These are phyloP conservation scores for Trametes sanguinea DNA, from an alignment of 768 basidiomycete species.

Conservation along the genomic window DNA sequence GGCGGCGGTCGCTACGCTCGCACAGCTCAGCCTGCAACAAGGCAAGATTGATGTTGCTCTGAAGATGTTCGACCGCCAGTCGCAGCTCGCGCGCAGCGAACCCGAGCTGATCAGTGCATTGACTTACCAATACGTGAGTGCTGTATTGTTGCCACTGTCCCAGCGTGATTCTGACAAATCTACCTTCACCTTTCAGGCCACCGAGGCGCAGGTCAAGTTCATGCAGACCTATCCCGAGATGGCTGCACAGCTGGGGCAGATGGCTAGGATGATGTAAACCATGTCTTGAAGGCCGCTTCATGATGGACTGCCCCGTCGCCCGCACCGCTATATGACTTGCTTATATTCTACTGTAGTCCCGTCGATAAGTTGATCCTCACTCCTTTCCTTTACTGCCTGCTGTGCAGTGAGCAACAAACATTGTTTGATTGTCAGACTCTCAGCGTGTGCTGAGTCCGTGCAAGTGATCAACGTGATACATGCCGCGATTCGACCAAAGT, in stretches of 20 bases:
- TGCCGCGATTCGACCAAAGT: too few relatives aligned
- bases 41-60: conserved; percentile 85
- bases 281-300: neutral
- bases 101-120: conserved; percentile 79
- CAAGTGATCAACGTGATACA: too few relatives aligned
- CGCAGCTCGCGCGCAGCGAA: conserved; percentile 86
- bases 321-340: conserved; percentile 4
- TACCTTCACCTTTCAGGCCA: conserved; percentile 52
- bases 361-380: conserved; percentile 19
- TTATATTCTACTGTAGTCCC: conserved; percentile 21
- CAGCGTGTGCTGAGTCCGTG: too few relatives aligned
- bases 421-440: too few relatives aligned
- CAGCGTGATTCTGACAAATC: neutral
- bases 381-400: neutral
- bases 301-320: too few relatives aligned
- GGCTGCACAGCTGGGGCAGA: conserved; percentile 64
- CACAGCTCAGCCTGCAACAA: conserved; percentile 90
- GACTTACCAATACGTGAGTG: conserved; percentile 75
- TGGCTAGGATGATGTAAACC: conserved; percentile 43
- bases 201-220: conserved; percentile 81
- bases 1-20: conserved; percentile 93
- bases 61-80: conserved; percentile 82
- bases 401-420: too few relatives aligned
- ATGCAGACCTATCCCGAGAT: conserved; percentile 80
- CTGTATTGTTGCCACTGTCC: neutral